A percentile compares a stretch with the other conserved stretches of the same genome.
phyloP scores from a whole-genome alignment of 176 grass and related monocot genomes.

The Bromus sterilis region DNA sequence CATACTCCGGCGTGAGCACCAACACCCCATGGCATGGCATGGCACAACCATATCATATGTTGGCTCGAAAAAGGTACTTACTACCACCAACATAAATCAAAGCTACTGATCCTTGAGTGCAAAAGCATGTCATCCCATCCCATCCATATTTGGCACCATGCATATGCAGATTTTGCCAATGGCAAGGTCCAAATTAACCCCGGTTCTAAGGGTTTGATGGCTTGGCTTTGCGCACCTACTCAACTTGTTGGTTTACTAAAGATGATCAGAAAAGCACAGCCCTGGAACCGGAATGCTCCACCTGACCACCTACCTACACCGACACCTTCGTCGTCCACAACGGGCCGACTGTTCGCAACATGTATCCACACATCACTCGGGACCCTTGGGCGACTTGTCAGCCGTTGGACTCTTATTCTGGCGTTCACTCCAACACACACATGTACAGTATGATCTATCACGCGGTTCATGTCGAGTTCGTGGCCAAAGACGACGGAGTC shows the following conservation, averaged over 20 bases:
- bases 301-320: too few relatives aligned
- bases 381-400: background rate
- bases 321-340: background rate
- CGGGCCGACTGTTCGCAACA: background rate
- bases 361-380: background rate
- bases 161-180: background rate
- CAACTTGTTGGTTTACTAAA: too few relatives aligned
- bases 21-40: too few relatives aligned
- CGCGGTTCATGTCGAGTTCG: background rate
- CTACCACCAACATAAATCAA: background rate
- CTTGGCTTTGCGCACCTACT: too few relatives aligned
- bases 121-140: background rate
- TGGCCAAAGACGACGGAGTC: background rate
- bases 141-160: background rate
- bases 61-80: background rate
- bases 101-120: background rate
- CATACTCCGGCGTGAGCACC: background rate
- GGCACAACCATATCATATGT: background rate
- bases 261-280: too few relatives aligned
- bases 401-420: background rate
- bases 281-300: too few relatives aligned
- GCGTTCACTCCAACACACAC: background rate
- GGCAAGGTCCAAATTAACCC: too few relatives aligned
- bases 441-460: too few relatives aligned
- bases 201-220: too few relatives aligned